These are phyloP conservation scores for Talaromyces trachyspermus DNA, from an alignment of 495 filamentous ascomycete species.

Conservation along the genomic window DNA sequence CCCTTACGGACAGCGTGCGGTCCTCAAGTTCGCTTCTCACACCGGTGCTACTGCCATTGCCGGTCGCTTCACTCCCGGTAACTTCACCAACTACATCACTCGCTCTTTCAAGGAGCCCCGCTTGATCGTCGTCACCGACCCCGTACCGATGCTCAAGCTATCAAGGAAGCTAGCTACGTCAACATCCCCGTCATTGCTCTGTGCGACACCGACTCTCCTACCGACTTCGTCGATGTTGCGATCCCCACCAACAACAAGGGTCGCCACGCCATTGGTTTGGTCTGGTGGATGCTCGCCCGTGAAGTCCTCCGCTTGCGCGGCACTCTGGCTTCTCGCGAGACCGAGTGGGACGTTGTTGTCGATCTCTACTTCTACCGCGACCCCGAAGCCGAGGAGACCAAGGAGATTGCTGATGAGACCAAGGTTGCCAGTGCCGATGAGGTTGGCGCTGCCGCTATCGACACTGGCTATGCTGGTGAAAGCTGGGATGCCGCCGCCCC, in stretches of 20 bases:
- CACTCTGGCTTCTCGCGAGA: slow-evolving; percentile 86
- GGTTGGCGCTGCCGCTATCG: slow-evolving; percentile 69
- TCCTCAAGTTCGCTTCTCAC: slow-evolving; percentile 97
- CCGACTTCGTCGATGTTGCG: slow-evolving; percentile 98
- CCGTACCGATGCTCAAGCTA: slow-evolving; percentile 99
- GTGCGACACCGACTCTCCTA: slow-evolving; percentile 98
- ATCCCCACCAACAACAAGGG: slow-evolving; percentile 99
- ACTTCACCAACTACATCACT: slow-evolving; percentile 99
- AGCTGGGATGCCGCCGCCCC: slow-evolving; percentile 51
- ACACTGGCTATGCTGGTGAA: slow-evolving; percentile 67
- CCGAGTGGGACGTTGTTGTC: slow-evolving; percentile 96
- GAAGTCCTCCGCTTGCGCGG: slow-evolving; percentile 98
- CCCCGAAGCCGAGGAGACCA: slow-evolving; percentile 95
- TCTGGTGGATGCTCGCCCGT: slow-evolving; percentile 99
- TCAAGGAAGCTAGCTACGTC: slow-evolving; percentile 99
- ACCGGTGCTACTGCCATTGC: slow-evolving; percentile 97
- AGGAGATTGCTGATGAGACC: slow-evolving; percentile 66
- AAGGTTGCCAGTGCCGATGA: slow-evolving; percentile 76
- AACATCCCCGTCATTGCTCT: slow-evolving; percentile 99
- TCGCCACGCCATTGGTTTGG: slow-evolving; percentile 92
- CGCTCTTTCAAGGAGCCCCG: slow-evolving; percentile 99
- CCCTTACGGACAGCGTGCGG: slow-evolving; percentile 98
- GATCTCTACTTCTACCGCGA: slow-evolving; percentile 99
- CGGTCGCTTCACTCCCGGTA: slow-evolving; percentile 98
- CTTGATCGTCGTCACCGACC: slow-evolving; percentile 98